A percentile compares a stretch with the other conserved stretches of the same genome.
These are phyloP conservation scores for Nelumbo lutea DNA, from an alignment of 164 flowering plant species.

Conservation along the genomic window DNA sequence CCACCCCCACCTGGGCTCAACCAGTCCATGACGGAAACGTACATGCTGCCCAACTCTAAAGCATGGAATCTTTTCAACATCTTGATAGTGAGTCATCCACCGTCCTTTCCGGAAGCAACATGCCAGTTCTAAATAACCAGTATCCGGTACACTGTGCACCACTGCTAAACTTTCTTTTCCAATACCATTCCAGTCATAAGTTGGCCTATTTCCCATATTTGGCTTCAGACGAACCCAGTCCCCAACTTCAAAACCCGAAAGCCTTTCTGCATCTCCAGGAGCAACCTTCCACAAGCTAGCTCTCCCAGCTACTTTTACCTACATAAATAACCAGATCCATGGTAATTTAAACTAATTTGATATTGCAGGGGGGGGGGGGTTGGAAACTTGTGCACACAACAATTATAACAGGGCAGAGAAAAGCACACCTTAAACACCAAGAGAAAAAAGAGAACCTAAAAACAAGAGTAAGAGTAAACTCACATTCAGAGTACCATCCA, in stretches of 20 bases:
- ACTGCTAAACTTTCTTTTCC: slow-evolving; percentile 84
- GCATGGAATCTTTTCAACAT: slow-evolving; percentile 75
- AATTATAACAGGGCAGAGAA: slow-evolving; percentile 1
- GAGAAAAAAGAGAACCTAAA: not conserved
- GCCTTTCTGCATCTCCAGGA: slow-evolving; percentile 94
- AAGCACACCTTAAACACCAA: not conserved
- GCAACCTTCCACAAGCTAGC: slow-evolving; percentile 84
- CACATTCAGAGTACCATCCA: slow-evolving; percentile 96
- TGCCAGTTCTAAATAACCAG: slow-evolving; percentile 76
- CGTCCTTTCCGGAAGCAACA: slow-evolving; percentile 85
- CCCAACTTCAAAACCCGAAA: slow-evolving; percentile 93
- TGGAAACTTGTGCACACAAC: not conserved
- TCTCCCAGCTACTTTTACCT: slow-evolving; percentile 82
- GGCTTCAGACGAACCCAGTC: slow-evolving; percentile 97
- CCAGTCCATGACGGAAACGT: slow-evolving; percentile 60
- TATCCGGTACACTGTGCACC: slow-evolving; percentile 85
- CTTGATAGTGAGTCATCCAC: slow-evolving; percentile 62
- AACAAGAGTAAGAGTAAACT: slow-evolving; percentile 19
- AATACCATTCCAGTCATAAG: slow-evolving; percentile 85
- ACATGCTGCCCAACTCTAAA: slow-evolving; percentile 83
- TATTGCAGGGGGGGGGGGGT: not conserved
- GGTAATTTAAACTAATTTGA: not conserved
- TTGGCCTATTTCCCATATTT: slow-evolving; percentile 71
- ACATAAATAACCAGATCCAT: slow-evolving; percentile 10
- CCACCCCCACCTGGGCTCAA: slow-evolving; percentile 99